Percentiles rank a stretch among this genome's conserved stretches.
phyloP scores from a whole-genome alignment of 345 rosid species.

The Pugionium cornutum region DNA sequence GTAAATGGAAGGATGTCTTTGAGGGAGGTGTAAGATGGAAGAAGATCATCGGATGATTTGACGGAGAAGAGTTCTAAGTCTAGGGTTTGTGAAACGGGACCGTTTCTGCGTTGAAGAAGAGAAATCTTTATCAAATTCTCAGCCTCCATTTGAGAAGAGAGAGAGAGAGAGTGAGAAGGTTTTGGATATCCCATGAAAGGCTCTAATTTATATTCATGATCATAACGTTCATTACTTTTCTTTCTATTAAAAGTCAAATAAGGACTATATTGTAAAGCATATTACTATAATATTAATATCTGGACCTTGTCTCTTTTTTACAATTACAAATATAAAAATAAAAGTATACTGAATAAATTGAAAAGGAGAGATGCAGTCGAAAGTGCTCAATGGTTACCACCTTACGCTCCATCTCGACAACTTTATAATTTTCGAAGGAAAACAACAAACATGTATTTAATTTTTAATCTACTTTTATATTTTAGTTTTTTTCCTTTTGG shows the following conservation, averaged over 20 bases:
- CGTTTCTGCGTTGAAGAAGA: slow-evolving; percentile 40
- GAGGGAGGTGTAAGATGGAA: slow-evolving; percentile 65
- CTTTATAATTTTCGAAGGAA: slow-evolving; percentile 28
- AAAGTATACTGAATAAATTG: not conserved
- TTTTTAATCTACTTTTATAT: not conserved
- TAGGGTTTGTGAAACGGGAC: slow-evolving; percentile 26
- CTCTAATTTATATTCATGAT: not conserved
- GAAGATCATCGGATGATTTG: slow-evolving; percentile 35
- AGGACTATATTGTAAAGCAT: slow-evolving; percentile 18
- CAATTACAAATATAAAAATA: not conserved
- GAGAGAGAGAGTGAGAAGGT: slow-evolving; percentile 10
- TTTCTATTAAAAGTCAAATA: slow-evolving; percentile 33
- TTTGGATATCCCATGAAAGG: slow-evolving; percentile 11
- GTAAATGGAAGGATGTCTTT: slow-evolving; percentile 63
- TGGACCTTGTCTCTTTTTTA: slow-evolving; percentile 1
- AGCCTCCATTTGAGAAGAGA: slow-evolving; percentile 31
- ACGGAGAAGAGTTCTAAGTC: slow-evolving; percentile 45
- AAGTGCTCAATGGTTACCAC: slow-evolving; percentile 11
- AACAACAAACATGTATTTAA: slow-evolving; percentile 10
- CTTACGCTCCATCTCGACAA: slow-evolving; percentile 32
- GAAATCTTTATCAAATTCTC: slow-evolving; percentile 30
- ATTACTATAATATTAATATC: slow-evolving; percentile 11
- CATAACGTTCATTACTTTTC: slow-evolving; percentile 14
- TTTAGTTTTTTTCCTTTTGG: not conserved
- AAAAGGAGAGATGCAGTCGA: slow-evolving; percentile 9